Percentiles rank a stretch among this genome's conserved stretches.
Conservation (phyloP, 2,329 filamentous ascomycete genomes). For the Aspergillus pseudotamarii region DNA sequence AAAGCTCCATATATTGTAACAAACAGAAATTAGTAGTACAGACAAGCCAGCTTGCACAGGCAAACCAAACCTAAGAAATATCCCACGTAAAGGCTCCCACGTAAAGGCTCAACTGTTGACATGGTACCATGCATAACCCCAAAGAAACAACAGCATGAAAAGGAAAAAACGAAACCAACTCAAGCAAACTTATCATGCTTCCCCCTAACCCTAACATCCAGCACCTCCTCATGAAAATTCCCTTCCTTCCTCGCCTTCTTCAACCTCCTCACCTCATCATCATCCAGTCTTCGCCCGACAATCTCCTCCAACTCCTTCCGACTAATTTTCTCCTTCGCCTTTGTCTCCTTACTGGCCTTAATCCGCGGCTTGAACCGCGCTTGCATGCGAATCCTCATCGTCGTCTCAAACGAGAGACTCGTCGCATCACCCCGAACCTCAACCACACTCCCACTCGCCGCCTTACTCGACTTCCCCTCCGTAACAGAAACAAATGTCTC, state of each 20-base stretch:
- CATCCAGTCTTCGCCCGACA: conserved; percentile 5
- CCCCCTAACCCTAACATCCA: conserved; percentile 24
- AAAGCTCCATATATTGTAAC: neutral
- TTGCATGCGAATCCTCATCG: conserved; percentile 86
- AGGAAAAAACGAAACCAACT: neutral
- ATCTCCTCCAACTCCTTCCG: conserved; percentile 25
- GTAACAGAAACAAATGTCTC: conserved; percentile 70
- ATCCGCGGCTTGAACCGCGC: conserved; percentile 86
- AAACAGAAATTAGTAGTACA: neutral
- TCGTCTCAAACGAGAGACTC: conserved; percentile 67
- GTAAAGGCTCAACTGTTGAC: neutral
- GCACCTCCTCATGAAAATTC: conserved; percentile 21
- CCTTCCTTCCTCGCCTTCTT: conserved; percentile 2
- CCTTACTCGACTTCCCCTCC: conserved; percentile 46
- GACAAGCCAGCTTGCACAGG: neutral
- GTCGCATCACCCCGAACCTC: conserved; percentile 79
- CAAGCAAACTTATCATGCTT: conserved; percentile 27
- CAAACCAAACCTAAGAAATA: neutral
- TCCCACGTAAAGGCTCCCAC: neutral
- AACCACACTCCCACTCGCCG: conserved; percentile 52
- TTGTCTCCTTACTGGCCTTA: conserved; percentile 79
- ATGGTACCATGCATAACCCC: neutral
- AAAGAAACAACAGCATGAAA: neutral
- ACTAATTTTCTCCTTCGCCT: conserved; percentile 81
- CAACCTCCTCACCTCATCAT: conserved; percentile 4